These are phyloP conservation scores for Candida anutae DNA, from an alignment of 1,139 yeast species.

Conservation along the genomic window DNA sequence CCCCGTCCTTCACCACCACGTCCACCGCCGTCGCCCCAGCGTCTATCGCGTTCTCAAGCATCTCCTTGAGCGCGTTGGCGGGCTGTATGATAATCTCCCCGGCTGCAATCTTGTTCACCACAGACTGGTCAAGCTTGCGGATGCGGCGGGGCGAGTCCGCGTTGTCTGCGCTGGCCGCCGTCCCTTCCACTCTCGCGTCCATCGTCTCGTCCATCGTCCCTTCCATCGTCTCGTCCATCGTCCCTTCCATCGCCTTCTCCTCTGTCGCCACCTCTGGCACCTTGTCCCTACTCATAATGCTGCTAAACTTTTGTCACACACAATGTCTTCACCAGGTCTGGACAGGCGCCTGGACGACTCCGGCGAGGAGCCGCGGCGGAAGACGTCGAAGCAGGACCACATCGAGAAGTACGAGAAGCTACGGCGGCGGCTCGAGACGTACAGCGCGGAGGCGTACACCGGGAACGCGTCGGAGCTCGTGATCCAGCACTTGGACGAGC, in stretches of 20 bases:
- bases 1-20: slow-evolving; percentile 47
- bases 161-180: too few species aligned
- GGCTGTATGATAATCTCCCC: slow-evolving; percentile 96
- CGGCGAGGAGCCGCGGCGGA: too few species aligned
- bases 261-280: too few species aligned
- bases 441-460: slow-evolving; percentile 23
- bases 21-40: slow-evolving; percentile 43
- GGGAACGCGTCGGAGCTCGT: slow-evolving; percentile 27
- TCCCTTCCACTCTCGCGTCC: too few species aligned
- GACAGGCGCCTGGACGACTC: too few species aligned
- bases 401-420: slow-evolving; percentile 19
- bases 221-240: too few species aligned
- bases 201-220: not conserved
- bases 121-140: slow-evolving; percentile 50
- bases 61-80: slow-evolving; percentile 60
- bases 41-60: slow-evolving; percentile 49
- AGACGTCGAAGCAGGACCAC: slow-evolving; percentile 13
- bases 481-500: slow-evolving; percentile 19
- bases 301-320: too few species aligned
- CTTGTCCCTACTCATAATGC: too few species aligned
- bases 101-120: slow-evolving; percentile 90
- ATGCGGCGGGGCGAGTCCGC: too few species aligned
- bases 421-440: slow-evolving; percentile 13
- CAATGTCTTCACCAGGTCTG: too few species aligned
- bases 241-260: too few species aligned